Evolutionary conservation across 73 alveolate species (phyloP).

Genomic region (Paramecium octaurelia): DNA sequence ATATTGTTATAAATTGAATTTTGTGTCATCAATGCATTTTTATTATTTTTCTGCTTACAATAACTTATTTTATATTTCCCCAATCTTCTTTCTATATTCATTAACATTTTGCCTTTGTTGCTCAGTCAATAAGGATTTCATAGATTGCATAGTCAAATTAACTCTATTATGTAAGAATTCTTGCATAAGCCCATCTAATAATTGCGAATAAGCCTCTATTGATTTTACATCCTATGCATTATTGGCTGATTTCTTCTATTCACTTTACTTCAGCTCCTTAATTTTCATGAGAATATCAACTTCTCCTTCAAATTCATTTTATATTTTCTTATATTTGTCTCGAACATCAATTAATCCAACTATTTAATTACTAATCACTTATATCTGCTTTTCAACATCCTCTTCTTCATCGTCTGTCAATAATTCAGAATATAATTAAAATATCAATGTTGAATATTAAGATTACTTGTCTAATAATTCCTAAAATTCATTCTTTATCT

Average conservation of each 20-base stretch:
- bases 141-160: slow-evolving; percentile 34
- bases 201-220: not conserved
- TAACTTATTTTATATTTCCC: slow-evolving; percentile 20
- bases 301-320: not conserved
- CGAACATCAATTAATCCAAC: not conserved
- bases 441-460: not conserved
- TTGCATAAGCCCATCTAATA: not conserved
- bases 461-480: not conserved
- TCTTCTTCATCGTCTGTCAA: not conserved
- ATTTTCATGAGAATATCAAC: not conserved
- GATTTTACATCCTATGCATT: not conserved
- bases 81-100: slow-evolving; percentile 25
- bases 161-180: slow-evolving; percentile 36
- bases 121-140: slow-evolving; percentile 17
- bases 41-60: slow-evolving; percentile 2
- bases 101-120: not conserved
- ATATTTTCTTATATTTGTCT: not conserved
- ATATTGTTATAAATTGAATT: slow-evolving; percentile 25
- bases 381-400: not conserved
- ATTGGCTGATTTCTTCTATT: not conserved
- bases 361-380: not conserved
- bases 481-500: not conserved
- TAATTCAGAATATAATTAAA: not conserved
- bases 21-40: slow-evolving; percentile 23
- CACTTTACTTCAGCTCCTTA: not conserved